Conservation (phyloP, 108 stramenopile species). For the Schizochytrium sp. region DNA sequence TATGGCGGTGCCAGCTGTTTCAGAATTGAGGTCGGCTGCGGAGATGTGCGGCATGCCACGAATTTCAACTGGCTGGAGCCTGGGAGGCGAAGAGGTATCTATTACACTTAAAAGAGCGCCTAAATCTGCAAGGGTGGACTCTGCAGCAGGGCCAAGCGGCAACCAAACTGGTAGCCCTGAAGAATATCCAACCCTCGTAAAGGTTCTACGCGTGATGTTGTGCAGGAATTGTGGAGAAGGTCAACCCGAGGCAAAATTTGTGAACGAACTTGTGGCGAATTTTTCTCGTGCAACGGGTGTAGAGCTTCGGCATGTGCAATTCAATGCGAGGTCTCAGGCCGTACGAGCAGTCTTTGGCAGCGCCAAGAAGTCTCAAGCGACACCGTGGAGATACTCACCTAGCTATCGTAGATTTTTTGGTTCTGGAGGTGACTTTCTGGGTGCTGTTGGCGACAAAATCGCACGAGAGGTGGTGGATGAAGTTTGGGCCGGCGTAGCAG, state of each 20-base stretch:
- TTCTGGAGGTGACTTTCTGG: background rate
- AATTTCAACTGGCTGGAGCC: background rate
- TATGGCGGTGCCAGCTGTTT: background rate
- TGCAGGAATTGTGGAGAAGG: background rate
- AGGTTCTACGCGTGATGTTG: background rate
- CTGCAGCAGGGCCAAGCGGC: too few species aligned
- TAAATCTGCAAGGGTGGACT: too few species aligned
- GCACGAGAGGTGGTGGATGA: background rate
- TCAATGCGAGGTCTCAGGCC: background rate
- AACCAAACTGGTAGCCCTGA: too few species aligned
- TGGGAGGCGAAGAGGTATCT: background rate
- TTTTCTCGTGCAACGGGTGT: conserved; percentile 30
- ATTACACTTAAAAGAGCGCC: conserved; percentile 2
- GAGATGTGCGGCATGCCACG: background rate
- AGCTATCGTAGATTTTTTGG: conserved; percentile 11
- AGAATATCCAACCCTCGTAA: background rate
- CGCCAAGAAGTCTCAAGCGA: too few species aligned
- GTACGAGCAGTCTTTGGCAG: conserved; percentile 16
- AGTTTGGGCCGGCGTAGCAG: background rate
- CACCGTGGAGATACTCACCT: conserved; percentile 39
- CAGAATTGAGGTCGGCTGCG: background rate
- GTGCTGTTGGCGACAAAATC: background rate
- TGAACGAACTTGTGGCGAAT: conserved; percentile 5
- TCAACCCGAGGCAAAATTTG: background rate
- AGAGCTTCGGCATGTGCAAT: conserved; percentile 17